phyloP scores from a whole-genome alignment of 306 rosid species.

The Vigna unguiculata region DNA sequence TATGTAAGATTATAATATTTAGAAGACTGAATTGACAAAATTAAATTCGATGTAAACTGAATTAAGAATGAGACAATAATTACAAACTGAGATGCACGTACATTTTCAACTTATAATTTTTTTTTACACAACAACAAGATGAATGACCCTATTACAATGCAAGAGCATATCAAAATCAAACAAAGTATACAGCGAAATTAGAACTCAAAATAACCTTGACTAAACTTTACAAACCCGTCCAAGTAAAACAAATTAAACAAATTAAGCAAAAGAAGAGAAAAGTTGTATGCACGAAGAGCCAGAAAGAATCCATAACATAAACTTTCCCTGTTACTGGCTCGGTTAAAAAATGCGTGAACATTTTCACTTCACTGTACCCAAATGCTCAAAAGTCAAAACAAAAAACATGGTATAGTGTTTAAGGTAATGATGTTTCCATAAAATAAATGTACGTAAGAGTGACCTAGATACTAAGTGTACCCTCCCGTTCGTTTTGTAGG shows the following conservation, averaged over 20 bases:
- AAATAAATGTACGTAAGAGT: background rate
- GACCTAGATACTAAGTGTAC: conserved; percentile 43
- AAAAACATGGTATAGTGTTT: background rate
- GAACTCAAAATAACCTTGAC: background rate
- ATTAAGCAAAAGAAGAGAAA: background rate
- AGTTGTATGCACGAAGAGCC: background rate
- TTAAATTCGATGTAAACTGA: background rate
- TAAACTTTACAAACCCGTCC: conserved; percentile 15
- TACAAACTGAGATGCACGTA: background rate
- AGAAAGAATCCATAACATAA: background rate
- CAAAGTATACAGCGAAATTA: background rate
- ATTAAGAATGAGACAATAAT: background rate
- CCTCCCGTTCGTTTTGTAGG: conserved; percentile 51
- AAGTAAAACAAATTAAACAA: background rate
- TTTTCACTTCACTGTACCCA: background rate
- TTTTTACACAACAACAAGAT: background rate
- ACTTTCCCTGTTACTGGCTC: background rate
- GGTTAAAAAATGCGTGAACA: conserved; percentile 25
- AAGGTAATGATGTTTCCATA: background rate
- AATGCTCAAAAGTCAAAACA: conserved; percentile 24
- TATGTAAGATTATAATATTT: background rate
- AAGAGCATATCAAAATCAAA: conserved; percentile 2
- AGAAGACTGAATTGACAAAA: background rate
- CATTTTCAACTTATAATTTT: background rate
- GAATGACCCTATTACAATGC: background rate